phyloP scores from a whole-genome alignment of 257 asterid genomes.

The Vinca minor region DNA sequence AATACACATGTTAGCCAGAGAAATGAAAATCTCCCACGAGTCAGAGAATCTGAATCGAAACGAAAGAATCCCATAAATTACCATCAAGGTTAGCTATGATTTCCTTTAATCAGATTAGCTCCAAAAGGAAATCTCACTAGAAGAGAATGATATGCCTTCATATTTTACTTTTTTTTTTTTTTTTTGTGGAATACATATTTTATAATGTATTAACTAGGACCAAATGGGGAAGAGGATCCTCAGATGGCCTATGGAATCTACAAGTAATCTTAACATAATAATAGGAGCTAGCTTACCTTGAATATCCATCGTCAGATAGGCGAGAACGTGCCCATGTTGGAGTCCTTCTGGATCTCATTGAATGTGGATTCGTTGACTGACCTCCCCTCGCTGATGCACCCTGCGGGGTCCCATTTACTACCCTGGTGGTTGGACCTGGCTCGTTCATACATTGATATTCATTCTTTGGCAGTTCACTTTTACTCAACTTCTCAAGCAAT shows the following conservation, averaged over 20 bases:
- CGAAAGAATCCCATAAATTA: neutral
- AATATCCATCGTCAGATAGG: slow-evolving; percentile 76
- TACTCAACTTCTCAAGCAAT: slow-evolving; percentile 66
- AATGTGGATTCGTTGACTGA: slow-evolving; percentile 50
- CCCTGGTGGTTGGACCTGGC: slow-evolving; percentile 28
- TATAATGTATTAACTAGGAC: neutral
- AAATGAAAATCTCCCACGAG: neutral
- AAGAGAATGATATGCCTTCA: neutral
- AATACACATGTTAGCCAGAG: slow-evolving; percentile 13
- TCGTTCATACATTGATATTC: slow-evolving; percentile 69
- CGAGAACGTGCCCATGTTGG: slow-evolving; percentile 87
- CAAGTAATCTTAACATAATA: neutral
- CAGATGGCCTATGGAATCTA: too few relatives aligned
- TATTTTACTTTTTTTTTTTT: too few relatives aligned
- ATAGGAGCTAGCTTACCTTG: slow-evolving; percentile 44
- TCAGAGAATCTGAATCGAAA: neutral
- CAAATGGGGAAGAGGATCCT: neutral
- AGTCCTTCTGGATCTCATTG: slow-evolving; percentile 89
- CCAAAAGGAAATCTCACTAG: neutral
- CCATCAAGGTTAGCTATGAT: neutral
- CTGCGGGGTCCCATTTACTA: slow-evolving; percentile 29
- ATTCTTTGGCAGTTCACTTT: slow-evolving; percentile 69
- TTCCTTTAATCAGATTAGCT: neutral
- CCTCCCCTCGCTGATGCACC: slow-evolving; percentile 35
- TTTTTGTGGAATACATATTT: too few relatives aligned